These are phyloP conservation scores for Gynostemma pentaphyllum DNA, from an alignment of 306 rosid genomes.

Conservation along the genomic window DNA sequence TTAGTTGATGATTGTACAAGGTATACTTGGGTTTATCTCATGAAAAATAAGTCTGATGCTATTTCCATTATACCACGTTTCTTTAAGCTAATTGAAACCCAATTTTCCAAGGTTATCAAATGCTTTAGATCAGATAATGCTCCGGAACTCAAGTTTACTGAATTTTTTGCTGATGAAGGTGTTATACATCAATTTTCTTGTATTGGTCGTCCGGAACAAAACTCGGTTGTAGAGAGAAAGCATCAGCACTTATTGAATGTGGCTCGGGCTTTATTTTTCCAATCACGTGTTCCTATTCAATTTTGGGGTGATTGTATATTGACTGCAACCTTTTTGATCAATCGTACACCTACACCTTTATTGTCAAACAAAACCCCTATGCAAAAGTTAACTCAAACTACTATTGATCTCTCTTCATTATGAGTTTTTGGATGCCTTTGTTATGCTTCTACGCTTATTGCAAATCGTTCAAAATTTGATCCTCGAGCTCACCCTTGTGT, in stretches of 20 bases:
- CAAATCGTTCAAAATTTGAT: not conserved
- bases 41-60: not conserved
- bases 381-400: too few species aligned
- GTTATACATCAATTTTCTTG: not conserved
- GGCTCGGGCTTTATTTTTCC: not conserved
- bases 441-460: not conserved
- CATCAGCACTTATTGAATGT: not conserved
- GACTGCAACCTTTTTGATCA: not conserved
- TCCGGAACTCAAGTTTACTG: not conserved
- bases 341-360: not conserved
- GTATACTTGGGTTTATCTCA: not conserved
- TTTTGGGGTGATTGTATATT: not conserved
- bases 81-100: not conserved
- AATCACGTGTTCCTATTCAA: not conserved
- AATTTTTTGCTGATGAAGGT: not conserved
- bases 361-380: not conserved
- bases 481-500: not conserved
- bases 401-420: too few species aligned
- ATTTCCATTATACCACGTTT: not conserved
- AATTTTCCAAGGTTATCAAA: not conserved
- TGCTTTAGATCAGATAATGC: not conserved
- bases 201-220: not conserved
- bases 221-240: not conserved
- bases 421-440: not conserved
- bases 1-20: conserved; percentile 14